Base-by-base conservation (phyloP, 228 moss, liverwort and hornwort genomes). In the Sphagnum fallax region DNA sequence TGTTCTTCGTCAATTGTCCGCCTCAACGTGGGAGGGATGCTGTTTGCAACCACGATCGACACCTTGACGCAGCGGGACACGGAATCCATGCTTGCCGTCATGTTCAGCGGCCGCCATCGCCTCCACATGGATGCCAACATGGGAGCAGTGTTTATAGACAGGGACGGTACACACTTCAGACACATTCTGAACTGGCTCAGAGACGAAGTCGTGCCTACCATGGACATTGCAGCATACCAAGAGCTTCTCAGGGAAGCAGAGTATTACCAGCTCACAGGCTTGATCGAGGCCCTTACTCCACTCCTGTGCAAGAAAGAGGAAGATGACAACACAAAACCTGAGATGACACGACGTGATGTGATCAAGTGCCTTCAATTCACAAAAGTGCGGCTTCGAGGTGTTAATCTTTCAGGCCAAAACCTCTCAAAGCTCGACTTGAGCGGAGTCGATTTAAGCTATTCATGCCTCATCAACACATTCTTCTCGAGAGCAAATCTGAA, bases 71-170 rank as follows among this genome's bases (percentile, higher is more conserved):
- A 91, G 73, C 76, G 97, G 50, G 97, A 98, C 63, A 81, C 91
- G 11, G 89, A 92, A 69, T 98, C 97, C 51, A 98, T 98, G 97
- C 81, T 98, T 70, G 97, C 91, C 48, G 90, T 90, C 55, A 98
- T 98, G 97, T 98, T 98, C 76, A 93, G 97, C 67, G 97, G 97
- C 62, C 90, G 97, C 73, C 97, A 93, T 78, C 90, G 87, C 67
- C 78, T 98, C 50, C 93, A 93, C 72, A 84, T 93, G 82, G 97
- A 93, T 71, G 73, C 93, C 16, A 87, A 87, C 69, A 86, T 91
- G 79, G 93, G 86, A 55, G 87, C 92, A 5, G 91, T 98, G 67
- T 98, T 98, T 70, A 92, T 98, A 51, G 97, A 98, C 60, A 82
- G 97, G 64, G 97, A 98, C 71, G 97, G 97, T 49, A 93, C 93